Base-by-base conservation (phyloP, 768 basidiomycete genomes). In the Amanita inopinata region DNA sequence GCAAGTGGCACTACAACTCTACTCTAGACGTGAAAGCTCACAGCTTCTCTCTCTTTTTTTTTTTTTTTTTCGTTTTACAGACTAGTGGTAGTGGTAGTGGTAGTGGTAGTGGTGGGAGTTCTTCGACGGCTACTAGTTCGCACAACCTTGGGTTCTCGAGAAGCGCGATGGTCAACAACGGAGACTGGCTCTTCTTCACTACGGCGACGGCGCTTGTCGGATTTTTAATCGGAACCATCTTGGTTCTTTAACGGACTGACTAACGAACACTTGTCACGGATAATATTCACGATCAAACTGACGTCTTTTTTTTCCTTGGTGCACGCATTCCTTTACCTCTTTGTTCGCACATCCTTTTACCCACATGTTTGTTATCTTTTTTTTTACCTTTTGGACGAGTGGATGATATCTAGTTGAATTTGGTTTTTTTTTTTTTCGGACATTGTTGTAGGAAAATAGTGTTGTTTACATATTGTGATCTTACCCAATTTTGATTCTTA, bases 191-290 rank as follows among this genome's bases (percentile, higher is more conserved):
- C n/a, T 24, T 53, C 14, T 25, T 56, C 40, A 47, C 54, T 40
- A 25, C 57, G 40, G 57, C 56, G 47, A 55, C 51, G 38, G 40
- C 60, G 25, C 38, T 56, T 22, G 12, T 56, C 12, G 53, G 54
- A 4, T 57, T 57, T 10, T 51, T 50, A 2, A 20, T 60, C 31
- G 57, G 61, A 1, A 43, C 53, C 19, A 27, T 58, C 19, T 19
- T 61, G 8, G 28, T 60, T 12, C 40, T 59, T 24, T 63, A 49
- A 56, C 23, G n/a, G n/a, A n/a, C n/a, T n/a, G n/a, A n/a, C n/a
- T n/a, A 28, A n/a, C 27, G 7, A 7, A 7, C n/a, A n/a, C 27
- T n/a, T 28, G 27, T 11, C 27, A 31, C 35, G 33, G 33, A 19
- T n/a, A 34, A 3, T 41, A 25, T 20, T 34, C 11, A 33, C 33